Evolutionary conservation across 2,329 filamentous ascomycete species (phyloP).

Genomic region (Lasiodiplodia sp.): DNA sequence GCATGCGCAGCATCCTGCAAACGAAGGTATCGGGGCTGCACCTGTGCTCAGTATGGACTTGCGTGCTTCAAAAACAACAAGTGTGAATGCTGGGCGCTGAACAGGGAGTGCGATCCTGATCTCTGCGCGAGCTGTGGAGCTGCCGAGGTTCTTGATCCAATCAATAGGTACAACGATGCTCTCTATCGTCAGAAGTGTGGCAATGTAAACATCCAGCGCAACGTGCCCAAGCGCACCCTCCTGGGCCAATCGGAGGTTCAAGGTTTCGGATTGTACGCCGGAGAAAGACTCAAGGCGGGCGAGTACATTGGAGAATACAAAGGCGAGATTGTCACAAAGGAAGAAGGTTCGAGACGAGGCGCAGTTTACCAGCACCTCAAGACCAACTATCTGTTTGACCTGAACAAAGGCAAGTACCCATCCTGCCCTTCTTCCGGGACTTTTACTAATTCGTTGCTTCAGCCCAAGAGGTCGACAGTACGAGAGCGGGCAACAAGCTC

Average conservation of each 20-base stretch:
- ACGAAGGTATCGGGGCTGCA: slow-evolving; percentile 54
- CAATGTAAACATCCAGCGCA: slow-evolving; percentile 76
- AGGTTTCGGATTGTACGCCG: slow-evolving; percentile 78
- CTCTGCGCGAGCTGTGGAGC: slow-evolving; percentile 77
- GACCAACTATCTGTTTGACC: slow-evolving; percentile 67
- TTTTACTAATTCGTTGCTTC: slow-evolving; percentile 29
- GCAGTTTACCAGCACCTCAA: slow-evolving; percentile 68
- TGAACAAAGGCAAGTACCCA: slow-evolving; percentile 54
- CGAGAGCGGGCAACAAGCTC: slow-evolving; percentile 79
- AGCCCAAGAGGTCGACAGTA: slow-evolving; percentile 70
- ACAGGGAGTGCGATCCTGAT: slow-evolving; percentile 81
- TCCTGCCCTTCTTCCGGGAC: not conserved
- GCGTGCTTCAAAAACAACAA: slow-evolving; percentile 48
- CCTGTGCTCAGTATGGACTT: slow-evolving; percentile 52
- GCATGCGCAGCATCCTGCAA: slow-evolving; percentile 68
- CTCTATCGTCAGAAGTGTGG: slow-evolving; percentile 69
- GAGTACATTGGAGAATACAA: slow-evolving; percentile 85
- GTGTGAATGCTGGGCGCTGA: slow-evolving; percentile 75
- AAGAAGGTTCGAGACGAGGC: slow-evolving; percentile 72
- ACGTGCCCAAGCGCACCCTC: slow-evolving; percentile 69
- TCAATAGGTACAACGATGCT: slow-evolving; percentile 67
- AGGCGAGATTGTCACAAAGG: slow-evolving; percentile 75
- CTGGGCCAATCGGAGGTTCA: slow-evolving; percentile 75
- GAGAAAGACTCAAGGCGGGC: slow-evolving; percentile 69
- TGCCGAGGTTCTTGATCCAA: slow-evolving; percentile 70